phyloP scores from a whole-genome alignment of 257 asterid species.

The Primulina eburnea region DNA sequence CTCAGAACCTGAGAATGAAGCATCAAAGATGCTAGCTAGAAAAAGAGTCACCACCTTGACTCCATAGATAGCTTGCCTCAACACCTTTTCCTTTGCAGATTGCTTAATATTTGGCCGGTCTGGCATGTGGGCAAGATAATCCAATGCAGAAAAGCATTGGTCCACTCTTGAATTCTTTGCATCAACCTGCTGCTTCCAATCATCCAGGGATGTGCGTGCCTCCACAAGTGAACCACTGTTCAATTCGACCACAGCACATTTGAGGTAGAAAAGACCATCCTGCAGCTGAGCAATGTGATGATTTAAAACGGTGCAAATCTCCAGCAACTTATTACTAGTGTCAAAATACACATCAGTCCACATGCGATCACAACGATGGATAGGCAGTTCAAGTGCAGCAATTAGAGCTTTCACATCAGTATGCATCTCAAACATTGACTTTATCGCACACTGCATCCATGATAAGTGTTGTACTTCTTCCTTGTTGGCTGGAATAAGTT shows the following conservation, averaged over 20 bases:
- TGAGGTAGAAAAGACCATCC: constrained; percentile 47
- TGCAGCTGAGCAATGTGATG: constrained; percentile 48
- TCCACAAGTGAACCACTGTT: constrained; percentile 27
- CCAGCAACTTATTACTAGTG: constrained; percentile 46
- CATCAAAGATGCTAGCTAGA: constrained; percentile 40
- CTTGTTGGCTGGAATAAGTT: constrained; percentile 35
- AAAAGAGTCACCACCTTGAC: constrained; percentile 41
- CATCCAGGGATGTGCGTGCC: constrained; percentile 42
- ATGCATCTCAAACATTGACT: constrained; percentile 42
- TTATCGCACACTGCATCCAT: constrained; percentile 46
- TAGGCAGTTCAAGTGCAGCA: constrained; percentile 48
- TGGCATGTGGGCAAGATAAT: constrained; percentile 35
- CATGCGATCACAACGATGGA: constrained; percentile 52
- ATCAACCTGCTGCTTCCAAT: constrained; percentile 47
- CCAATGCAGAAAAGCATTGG: constrained; percentile 39
- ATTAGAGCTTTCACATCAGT: constrained; percentile 40
- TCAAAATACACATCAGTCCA: constrained; percentile 57
- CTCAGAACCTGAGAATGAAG: constrained; percentile 45
- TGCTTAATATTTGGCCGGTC: constrained; percentile 50
- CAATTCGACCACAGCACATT: constrained; percentile 36
- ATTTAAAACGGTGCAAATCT: constrained; percentile 49
- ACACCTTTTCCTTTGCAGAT: constrained; percentile 51
- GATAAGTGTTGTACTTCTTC: constrained; percentile 43
- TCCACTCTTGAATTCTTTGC: constrained; percentile 45
- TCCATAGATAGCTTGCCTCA: constrained; percentile 55